phyloP scores from a whole-genome alignment of 805 yeast genomes.

The Hanseniaspora valbyensis region DNA sequence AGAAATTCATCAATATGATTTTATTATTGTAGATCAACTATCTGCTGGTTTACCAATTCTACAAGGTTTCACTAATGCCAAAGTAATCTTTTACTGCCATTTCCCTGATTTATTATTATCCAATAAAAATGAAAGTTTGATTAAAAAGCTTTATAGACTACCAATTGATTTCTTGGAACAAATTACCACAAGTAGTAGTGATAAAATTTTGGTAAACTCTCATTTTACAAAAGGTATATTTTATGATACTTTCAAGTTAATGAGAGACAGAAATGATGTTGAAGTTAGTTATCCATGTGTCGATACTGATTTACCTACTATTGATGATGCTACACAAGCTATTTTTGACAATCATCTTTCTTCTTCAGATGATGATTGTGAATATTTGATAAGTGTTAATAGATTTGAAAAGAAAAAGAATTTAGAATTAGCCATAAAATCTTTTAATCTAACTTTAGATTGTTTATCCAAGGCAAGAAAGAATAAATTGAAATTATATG shows the following conservation, averaged over 20 bases:
- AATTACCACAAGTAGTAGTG: slow-evolving; percentile 64
- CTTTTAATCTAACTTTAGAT: slow-evolving; percentile 42
- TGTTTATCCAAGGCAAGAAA: slow-evolving; percentile 26
- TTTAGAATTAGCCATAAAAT: slow-evolving; percentile 60
- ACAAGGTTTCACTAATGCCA: slow-evolving; percentile 32
- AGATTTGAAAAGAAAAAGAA: slow-evolving; percentile 83
- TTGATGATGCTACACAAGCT: slow-evolving; percentile 25
- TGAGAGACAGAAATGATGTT: slow-evolving; percentile 22
- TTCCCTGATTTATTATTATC: slow-evolving; percentile 85
- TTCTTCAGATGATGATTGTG: slow-evolving; percentile 17
- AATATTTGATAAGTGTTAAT: slow-evolving; percentile 62
- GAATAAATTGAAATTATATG: slow-evolving; percentile 40
- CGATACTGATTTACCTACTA: slow-evolving; percentile 28
- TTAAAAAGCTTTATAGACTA: slow-evolving; percentile 57
- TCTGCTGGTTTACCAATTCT: slow-evolving; percentile 69
- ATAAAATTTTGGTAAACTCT: slow-evolving; percentile 77
- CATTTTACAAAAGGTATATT: slow-evolving; percentile 67
- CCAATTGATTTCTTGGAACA: slow-evolving; percentile 84
- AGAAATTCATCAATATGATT: slow-evolving; percentile 45
- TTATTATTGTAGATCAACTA: slow-evolving; percentile 77
- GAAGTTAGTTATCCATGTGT: slow-evolving; percentile 53
- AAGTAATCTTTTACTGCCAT: slow-evolving; percentile 81
- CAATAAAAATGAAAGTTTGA: slow-evolving; percentile 36
- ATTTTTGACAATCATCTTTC: slow-evolving; percentile 20
- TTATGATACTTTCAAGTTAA: slow-evolving; percentile 46